Percentiles rank a stretch among this genome's conserved stretches.
phyloP scores from a whole-genome alignment of 2,329 filamentous ascomycete genomes.

The Chaetomiaceae sp. region DNA sequence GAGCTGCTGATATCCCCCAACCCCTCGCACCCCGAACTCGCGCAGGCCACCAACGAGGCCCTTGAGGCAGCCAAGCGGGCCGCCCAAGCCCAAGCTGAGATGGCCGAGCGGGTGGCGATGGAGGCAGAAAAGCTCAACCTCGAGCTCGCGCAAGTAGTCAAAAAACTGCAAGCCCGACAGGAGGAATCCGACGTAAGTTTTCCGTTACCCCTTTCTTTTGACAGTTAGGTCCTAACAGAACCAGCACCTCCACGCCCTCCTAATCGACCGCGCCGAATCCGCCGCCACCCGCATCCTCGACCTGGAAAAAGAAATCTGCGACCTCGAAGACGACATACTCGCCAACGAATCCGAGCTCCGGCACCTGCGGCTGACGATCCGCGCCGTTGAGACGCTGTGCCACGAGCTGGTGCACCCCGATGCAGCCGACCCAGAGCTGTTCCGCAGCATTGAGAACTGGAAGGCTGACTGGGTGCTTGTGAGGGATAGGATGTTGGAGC shows the following conservation, averaged over 20 bases:
- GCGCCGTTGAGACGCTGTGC: constrained; percentile 58
- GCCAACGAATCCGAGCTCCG: constrained; percentile 57
- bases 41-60: constrained; percentile 18
- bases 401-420: constrained; percentile 43
- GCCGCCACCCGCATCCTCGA: constrained; percentile 56
- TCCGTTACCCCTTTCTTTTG: background rate
- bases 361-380: constrained; percentile 58
- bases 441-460: constrained; percentile 56
- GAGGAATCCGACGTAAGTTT: constrained; percentile 54
- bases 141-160: constrained; percentile 47
- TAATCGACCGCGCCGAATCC: constrained; percentile 54
- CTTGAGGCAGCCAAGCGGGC: constrained; percentile 19
- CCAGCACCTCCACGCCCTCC: constrained; percentile 58
- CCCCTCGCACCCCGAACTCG: constrained; percentile 13
- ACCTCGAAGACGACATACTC: constrained; percentile 55
- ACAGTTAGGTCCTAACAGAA: constrained; percentile 26
- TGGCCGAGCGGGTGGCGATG: constrained; percentile 25
- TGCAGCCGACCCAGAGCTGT: constrained; percentile 52
- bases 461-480: constrained; percentile 52
- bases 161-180: constrained; percentile 49
- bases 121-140: constrained; percentile 43
- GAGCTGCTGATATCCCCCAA: constrained; percentile 11
- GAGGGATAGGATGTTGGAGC: constrained; percentile 23
- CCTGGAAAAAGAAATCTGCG: constrained; percentile 53
- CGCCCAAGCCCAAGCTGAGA: constrained; percentile 13